Conservation (phyloP, 73 alveolate species). For the Paramecium tetraurelia region DNA sequence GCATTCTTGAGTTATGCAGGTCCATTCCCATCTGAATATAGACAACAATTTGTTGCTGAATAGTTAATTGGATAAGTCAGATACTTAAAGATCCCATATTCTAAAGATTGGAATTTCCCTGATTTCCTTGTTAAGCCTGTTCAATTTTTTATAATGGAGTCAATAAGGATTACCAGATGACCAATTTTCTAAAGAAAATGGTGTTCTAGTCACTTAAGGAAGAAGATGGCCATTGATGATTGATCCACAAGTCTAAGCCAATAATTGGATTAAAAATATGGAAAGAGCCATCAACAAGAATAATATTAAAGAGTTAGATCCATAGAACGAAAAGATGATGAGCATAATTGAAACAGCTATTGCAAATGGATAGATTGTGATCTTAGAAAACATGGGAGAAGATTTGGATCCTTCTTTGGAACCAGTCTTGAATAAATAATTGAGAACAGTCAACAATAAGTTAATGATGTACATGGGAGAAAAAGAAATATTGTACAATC, state of each 20-base stretch:
- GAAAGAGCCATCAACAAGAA: constrained; percentile 62
- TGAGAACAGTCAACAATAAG: constrained; percentile 69
- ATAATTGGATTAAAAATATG: constrained; percentile 91
- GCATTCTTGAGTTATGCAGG: constrained; percentile 98
- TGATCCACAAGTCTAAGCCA: constrained; percentile 95
- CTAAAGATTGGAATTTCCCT: constrained; percentile 83
- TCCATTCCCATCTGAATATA: constrained; percentile 98
- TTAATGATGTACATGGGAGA: constrained; percentile 84
- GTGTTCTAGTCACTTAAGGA: constrained; percentile 85
- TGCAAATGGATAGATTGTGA: constrained; percentile 50
- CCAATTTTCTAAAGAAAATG: constrained; percentile 94
- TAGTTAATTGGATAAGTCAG: constrained; percentile 48
- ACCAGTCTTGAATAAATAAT: constrained; percentile 91
- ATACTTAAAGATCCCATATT: constrained; percentile 77
- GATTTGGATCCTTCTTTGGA: constrained; percentile 99
- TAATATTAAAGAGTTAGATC: constrained; percentile 52
- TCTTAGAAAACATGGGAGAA: constrained; percentile 81
- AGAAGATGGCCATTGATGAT: constrained; percentile 91
- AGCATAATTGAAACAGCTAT: constrained; percentile 25
- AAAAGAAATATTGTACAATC: constrained; percentile 89
- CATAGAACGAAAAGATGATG: constrained; percentile 52
- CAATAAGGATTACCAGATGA: constrained; percentile 95
- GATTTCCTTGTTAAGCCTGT: constrained; percentile 92
- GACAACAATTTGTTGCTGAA: constrained; percentile 74
- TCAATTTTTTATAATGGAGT: constrained; percentile 92